Base-by-base conservation (phyloP, 495 filamentous ascomycete species). In the Neurospora sp. region DNA sequence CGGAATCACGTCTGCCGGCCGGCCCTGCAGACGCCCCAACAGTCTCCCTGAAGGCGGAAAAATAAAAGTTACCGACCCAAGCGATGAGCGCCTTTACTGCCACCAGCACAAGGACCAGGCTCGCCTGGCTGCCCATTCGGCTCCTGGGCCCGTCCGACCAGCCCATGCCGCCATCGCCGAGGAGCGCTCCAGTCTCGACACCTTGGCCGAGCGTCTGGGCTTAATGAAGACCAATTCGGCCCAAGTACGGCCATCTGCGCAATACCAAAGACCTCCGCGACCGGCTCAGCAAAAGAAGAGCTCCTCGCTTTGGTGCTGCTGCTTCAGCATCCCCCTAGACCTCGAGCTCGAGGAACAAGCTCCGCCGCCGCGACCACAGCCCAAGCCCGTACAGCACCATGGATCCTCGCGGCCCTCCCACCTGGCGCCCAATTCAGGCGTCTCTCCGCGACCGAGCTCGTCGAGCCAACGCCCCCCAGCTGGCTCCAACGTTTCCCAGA, bases 61-160 rank as follows among this genome's bases (percentile, higher is more conserved):
- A 27, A 81, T 87, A 11, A 86, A 86, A 39, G 89, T 88, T 39
- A 79, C 84, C 72, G 83, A 85, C 72, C 83, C 82, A 23, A 77
- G 78, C 70, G 78, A 85, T 75, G 83, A 84, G 70, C 80, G 72
- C 60, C 75, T 85, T 72, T 99, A 93, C 80, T 99, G 96, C 86
- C 96, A 93, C 91, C 92, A 96, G 78, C 96, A 99, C 82, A 93
- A 93, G 76, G 93, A 96, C 74, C 96, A 99, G 80, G 93, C 93
- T 27, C 81, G 76, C 69, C 73, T 79, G 42, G 83, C 84, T 20
- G 79, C 84, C 6, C 75, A 76, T 11, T 85, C 85, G 38, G 86
- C 79, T 44, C 82, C 85, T 0, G 84, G 83, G 5, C 79, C 83
- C 10, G 75, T 77, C 44, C 54, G 54, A 18, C 71, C 76, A 49